These are phyloP conservation scores for Podaxis sp. DNA, from an alignment of 768 basidiomycete species.

Conservation along the genomic window DNA sequence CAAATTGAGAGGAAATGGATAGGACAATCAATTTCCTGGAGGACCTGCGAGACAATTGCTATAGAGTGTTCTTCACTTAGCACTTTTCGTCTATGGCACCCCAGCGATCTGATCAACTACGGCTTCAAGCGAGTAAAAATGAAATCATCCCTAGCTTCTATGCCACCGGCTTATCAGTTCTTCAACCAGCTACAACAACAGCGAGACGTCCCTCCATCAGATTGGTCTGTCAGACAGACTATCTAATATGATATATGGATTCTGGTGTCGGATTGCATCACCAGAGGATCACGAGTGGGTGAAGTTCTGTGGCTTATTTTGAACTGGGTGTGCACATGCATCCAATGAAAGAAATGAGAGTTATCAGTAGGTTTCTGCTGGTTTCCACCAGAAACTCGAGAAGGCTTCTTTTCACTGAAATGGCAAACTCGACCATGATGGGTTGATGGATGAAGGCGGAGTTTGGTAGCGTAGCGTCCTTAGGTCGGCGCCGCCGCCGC, in stretches of 20 bases:
- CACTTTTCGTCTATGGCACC: neutral
- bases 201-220: neutral
- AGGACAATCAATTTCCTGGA: neutral
- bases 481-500: conserved; percentile 13
- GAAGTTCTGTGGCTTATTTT: neutral
- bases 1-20: neutral
- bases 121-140: neutral
- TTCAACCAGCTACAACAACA: neutral
- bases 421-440: conserved; percentile 1
- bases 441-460: conserved; percentile 13
- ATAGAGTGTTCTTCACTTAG: neutral
- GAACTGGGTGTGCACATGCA: neutral
- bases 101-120: conserved; percentile 7
- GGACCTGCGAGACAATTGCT: neutral
- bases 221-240: conserved; percentile 1
- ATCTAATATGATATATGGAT: conserved; percentile 8
- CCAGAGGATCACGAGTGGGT: neutral
- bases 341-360: conserved; percentile 3
- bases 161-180: conserved; percentile 11
- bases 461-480: conserved; percentile 9
- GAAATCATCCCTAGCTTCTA: conserved; percentile 9
- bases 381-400: conserved; percentile 15
- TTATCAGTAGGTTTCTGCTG: conserved; percentile 3
- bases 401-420: conserved; percentile 8
- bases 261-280: conserved; percentile 9